Conservation (phyloP, 371 early-diverging fungal species). For the Syncephalis plumigaleata region DNA sequence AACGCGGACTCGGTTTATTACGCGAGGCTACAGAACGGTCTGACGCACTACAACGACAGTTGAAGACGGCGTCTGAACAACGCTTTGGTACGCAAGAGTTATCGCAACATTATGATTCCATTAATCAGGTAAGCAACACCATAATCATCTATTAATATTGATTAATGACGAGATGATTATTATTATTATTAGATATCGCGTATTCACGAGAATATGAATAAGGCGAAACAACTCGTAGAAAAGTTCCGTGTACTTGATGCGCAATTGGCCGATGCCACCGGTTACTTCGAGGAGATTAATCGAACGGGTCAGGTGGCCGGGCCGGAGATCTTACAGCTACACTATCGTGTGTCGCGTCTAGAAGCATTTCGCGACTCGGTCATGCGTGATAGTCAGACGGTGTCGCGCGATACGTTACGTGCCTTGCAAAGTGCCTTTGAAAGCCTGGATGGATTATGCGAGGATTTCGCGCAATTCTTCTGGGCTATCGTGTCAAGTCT, state of each 20-base stretch:
- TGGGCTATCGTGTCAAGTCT: conserved; percentile 67
- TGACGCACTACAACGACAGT: neutral
- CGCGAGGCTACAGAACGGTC: neutral
- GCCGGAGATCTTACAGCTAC: conserved; percentile 62
- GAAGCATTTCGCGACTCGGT: conserved; percentile 75
- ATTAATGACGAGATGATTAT: no score
- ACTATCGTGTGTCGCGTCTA: conserved; percentile 72
- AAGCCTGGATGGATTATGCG: conserved; percentile 54
- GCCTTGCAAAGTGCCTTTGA: conserved; percentile 70
- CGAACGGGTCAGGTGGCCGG: conserved; percentile 40
- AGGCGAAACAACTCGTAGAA: conserved; percentile 63
- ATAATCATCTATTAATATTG: neutral
- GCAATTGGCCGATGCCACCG: conserved; percentile 47
- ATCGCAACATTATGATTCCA: neutral
- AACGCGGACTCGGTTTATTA: conserved; percentile 70
- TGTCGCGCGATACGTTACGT: conserved; percentile 57
- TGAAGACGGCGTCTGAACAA: neutral
- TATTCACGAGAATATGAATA: conserved; percentile 82
- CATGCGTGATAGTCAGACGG: conserved; percentile 51
- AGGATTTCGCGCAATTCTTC: conserved; percentile 66
- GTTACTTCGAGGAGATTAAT: conserved; percentile 53
- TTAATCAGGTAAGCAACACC: neutral
- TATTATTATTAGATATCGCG: conserved; percentile 50
- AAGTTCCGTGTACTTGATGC: conserved; percentile 73
- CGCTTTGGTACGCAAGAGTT: neutral